These are phyloP conservation scores for Quercus alba DNA, from an alignment of 306 rosid species.

Conservation along the genomic window DNA sequence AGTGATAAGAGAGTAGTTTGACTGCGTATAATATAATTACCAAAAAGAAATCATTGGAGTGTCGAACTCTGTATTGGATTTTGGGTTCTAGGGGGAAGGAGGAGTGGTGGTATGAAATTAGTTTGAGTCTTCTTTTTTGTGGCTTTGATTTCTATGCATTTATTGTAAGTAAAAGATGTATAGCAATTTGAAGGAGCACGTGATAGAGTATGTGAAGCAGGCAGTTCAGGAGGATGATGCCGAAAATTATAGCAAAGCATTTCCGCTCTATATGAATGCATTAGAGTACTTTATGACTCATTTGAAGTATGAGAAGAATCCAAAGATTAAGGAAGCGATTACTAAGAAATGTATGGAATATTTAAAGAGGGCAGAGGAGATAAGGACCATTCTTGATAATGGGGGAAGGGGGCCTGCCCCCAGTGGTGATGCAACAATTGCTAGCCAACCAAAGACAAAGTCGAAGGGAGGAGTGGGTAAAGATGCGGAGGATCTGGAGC, in stretches of 20 bases:
- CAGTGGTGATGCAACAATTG: slow-evolving; percentile 88
- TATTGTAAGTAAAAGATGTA: slow-evolving; percentile 33
- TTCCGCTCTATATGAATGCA: slow-evolving; percentile 90
- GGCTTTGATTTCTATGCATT: slow-evolving; percentile 24
- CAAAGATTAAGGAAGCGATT: slow-evolving; percentile 84
- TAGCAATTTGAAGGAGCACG: slow-evolving; percentile 98
- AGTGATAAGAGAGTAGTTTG: neutral
- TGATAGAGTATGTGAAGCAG: slow-evolving; percentile 91
- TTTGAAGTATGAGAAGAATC: slow-evolving; percentile 92
- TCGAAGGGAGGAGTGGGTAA: slow-evolving; percentile 69
- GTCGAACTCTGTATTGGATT: neutral
- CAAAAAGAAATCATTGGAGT: neutral
- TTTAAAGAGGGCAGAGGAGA: slow-evolving; percentile 94
- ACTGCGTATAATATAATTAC: too few relatives aligned
- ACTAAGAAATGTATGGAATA: slow-evolving; percentile 90
- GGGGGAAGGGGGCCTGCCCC: slow-evolving; percentile 88
- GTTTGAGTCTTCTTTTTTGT: neutral
- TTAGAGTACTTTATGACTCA: slow-evolving; percentile 91
- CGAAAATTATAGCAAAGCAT: slow-evolving; percentile 89
- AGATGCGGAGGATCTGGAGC: slow-evolving; percentile 83
- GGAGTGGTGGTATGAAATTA: neutral
- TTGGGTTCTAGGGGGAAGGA: neutral
- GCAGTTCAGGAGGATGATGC: slow-evolving; percentile 89
- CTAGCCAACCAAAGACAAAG: slow-evolving; percentile 73
- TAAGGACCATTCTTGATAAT: slow-evolving; percentile 72